A percentile compares a stretch with the other conserved stretches of the same genome.
phyloP scores from a whole-genome alignment of 805 yeast genomes.

The Nakazawaea siamensis region DNA sequence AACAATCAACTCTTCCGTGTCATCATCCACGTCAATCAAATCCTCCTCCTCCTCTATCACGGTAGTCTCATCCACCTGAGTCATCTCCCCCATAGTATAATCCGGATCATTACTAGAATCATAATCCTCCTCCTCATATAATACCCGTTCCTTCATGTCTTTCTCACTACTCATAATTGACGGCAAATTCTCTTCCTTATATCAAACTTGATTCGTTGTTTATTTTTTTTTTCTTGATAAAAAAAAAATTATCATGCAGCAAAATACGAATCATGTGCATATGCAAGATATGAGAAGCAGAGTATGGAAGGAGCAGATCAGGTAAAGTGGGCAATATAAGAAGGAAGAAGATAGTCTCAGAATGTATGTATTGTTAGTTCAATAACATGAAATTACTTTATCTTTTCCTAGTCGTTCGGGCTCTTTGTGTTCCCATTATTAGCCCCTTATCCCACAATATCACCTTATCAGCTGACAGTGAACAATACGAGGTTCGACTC shows the following conservation, averaged over 20 bases:
- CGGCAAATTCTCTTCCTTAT: not conserved
- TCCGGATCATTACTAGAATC: conserved; percentile 9
- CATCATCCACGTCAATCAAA: conserved; percentile 9
- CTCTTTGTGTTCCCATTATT: too few relatives aligned
- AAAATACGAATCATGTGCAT: too few relatives aligned
- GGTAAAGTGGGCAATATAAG: too few relatives aligned
- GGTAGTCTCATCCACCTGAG: conserved; percentile 7
- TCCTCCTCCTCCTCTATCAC: conserved; percentile 9
- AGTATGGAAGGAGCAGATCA: too few relatives aligned
- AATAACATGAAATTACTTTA: too few relatives aligned
- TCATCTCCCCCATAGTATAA: conserved; percentile 2
- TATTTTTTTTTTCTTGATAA: not conserved
- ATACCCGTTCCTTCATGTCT: not conserved
- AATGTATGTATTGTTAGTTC: too few relatives aligned
- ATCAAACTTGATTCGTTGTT: not conserved
- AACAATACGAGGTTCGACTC: conserved; percentile 5
- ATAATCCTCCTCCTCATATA: conserved; percentile 5
- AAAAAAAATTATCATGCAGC: too few relatives aligned
- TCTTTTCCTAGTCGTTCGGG: too few relatives aligned
- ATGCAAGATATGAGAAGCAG: too few relatives aligned
- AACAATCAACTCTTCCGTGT: conserved; percentile 7
- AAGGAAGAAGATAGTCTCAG: too few relatives aligned
- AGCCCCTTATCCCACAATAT: too few relatives aligned
- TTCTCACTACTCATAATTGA: not conserved
- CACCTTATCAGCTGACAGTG: too few relatives aligned